Percentiles rank a stretch among this genome's conserved stretches.
phyloP scores from a whole-genome alignment of 192 early-diverging fungal genomes.

The Rhizophagus clarus region DNA sequence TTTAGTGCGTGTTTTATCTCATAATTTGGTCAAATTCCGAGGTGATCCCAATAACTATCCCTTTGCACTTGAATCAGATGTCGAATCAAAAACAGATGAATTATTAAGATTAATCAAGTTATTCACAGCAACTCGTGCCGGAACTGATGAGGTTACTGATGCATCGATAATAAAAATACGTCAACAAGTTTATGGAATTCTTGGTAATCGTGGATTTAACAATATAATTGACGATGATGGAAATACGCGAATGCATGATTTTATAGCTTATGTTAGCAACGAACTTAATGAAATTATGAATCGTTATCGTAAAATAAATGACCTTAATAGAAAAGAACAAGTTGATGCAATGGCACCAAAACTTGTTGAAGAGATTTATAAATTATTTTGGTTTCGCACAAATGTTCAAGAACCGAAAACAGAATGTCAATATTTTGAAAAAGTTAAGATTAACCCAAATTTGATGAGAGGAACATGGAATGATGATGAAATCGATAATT shows the following conservation, averaged over 20 bases:
- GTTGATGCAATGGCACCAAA: not conserved
- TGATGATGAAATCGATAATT: not conserved
- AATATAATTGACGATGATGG: not conserved
- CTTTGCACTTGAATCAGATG: not conserved
- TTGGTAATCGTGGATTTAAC: slow-evolving; percentile 5
- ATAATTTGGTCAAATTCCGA: not conserved
- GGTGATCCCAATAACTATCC: no score
- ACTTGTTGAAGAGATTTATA: not conserved
- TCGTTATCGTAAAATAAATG: not conserved
- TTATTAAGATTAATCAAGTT: not conserved
- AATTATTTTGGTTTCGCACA: not conserved
- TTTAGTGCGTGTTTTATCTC: not conserved
- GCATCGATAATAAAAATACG: not conserved
- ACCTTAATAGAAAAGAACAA: not conserved
- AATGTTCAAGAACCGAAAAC: not conserved
- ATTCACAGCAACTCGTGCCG: not conserved
- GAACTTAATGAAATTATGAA: not conserved
- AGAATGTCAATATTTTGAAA: not conserved
- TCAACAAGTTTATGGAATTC: slow-evolving; percentile 13
- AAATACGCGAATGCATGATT: not conserved
- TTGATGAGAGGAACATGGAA: not conserved
- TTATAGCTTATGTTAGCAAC: not conserved
- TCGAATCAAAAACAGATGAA: not conserved
- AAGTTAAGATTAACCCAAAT: not conserved
- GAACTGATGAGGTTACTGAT: not conserved